Conservation (phyloP, 2,329 filamentous ascomycete species). For the Mariannaea sp. region DNA sequence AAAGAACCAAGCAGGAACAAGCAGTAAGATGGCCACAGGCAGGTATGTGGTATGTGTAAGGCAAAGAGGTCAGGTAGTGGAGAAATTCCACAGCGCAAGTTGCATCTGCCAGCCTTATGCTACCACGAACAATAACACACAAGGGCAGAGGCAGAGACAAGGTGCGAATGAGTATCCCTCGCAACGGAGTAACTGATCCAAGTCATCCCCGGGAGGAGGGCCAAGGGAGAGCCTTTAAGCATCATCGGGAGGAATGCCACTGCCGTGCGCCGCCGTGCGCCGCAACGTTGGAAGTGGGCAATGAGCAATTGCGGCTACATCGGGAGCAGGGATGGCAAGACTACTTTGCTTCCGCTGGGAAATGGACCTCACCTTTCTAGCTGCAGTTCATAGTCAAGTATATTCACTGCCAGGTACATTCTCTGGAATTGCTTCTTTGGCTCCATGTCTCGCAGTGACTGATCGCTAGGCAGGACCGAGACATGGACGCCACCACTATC, state of each 20-base stretch:
- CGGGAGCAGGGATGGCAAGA: slow-evolving; percentile 34
- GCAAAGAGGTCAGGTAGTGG: too few species aligned
- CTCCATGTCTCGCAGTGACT: slow-evolving; percentile 13
- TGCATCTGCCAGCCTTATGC: background rate
- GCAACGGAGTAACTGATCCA: slow-evolving; percentile 1
- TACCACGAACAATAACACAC: slow-evolving; percentile 1
- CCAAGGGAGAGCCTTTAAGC: slow-evolving; percentile 36
- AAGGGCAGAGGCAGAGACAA: slow-evolving; percentile 2
- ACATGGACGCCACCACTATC: slow-evolving; percentile 12
- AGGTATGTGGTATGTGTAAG: too few species aligned
- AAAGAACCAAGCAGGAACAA: slow-evolving; percentile 13
- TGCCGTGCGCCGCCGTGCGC: slow-evolving; percentile 18
- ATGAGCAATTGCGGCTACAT: slow-evolving; percentile 31
- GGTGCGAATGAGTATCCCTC: background rate
- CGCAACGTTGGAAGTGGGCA: slow-evolving; percentile 33
- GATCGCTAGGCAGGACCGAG: slow-evolving; percentile 17
- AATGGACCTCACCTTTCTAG: slow-evolving; percentile 14
- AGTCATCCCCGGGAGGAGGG: slow-evolving; percentile 17
- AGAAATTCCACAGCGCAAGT: slow-evolving; percentile 1
- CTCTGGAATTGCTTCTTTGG: slow-evolving; percentile 13
- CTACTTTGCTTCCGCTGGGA: slow-evolving; percentile 20
- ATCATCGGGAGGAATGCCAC: slow-evolving; percentile 31
- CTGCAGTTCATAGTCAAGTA: slow-evolving; percentile 3
- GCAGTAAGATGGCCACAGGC: background rate
- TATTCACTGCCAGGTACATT: slow-evolving; percentile 20